Conservation (phyloP, 2,329 filamentous ascomycete species). For the Diaporthe sp. region DNA sequence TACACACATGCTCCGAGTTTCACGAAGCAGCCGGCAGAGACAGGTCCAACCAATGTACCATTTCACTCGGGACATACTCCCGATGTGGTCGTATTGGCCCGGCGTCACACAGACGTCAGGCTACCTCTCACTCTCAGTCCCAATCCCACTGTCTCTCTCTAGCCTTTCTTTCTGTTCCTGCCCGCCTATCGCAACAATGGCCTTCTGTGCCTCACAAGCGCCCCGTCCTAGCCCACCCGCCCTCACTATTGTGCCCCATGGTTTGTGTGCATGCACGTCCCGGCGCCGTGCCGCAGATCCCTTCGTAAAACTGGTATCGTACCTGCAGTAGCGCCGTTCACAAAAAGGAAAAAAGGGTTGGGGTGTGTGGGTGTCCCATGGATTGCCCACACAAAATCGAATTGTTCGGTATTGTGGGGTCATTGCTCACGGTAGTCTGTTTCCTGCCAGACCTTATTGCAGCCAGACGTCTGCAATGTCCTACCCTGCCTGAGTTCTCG, state of each 20-base stretch:
- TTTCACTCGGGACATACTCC: conserved; percentile 14
- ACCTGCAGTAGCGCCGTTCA: conserved; percentile 41
- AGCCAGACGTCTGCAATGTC: not conserved
- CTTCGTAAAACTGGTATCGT: conserved; percentile 26
- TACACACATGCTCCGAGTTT: not conserved
- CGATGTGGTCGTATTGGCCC: conserved; percentile 24
- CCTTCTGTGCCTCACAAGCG: not conserved
- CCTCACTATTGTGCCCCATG: not conserved
- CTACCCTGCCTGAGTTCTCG: not conserved
- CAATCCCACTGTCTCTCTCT: not conserved
- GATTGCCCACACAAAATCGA: not conserved
- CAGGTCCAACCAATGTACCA: conserved; percentile 1
- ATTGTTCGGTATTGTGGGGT: conserved; percentile 5
- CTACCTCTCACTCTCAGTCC: not conserved
- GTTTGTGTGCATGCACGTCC: conserved; percentile 9
- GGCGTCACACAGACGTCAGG: conserved; percentile 23
- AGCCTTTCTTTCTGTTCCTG: not conserved
- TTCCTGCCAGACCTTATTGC: not conserved
- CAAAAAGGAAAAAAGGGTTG: not conserved
- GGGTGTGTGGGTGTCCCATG: not conserved
- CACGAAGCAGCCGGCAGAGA: conserved; percentile 9
- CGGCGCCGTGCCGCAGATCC: conserved; percentile 34
- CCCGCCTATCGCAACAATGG: conserved; percentile 22
- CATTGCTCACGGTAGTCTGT: conserved; percentile 6
- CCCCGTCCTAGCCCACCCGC: not conserved